A percentile compares a stretch with the other conserved stretches of the same genome.
These are phyloP conservation scores for Claviceps monticola DNA, from an alignment of 2,329 filamentous ascomycete species.

Conservation along the genomic window DNA sequence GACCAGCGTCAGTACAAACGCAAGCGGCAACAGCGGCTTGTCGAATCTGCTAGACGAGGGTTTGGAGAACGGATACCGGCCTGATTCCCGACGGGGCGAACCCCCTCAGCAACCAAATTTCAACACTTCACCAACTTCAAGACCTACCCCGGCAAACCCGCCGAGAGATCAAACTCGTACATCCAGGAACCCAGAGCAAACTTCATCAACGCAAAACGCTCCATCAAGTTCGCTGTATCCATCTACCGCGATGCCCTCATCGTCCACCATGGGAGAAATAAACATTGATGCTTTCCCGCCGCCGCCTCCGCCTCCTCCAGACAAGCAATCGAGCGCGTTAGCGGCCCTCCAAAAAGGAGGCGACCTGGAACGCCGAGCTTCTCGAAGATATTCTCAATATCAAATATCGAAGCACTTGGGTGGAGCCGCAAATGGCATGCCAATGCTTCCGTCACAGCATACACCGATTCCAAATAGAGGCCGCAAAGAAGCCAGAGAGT, in stretches of 20 bases:
- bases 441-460: slow-evolving; percentile 72
- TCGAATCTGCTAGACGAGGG: slow-evolving; percentile 47
- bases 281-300: slow-evolving; percentile 56
- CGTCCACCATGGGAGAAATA: slow-evolving; percentile 27
- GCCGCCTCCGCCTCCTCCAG: slow-evolving; percentile 52
- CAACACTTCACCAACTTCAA: slow-evolving; percentile 33
- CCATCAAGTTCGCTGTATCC: slow-evolving; percentile 63
- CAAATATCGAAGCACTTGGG: slow-evolving; percentile 93
- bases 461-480: slow-evolving; percentile 76
- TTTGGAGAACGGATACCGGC: slow-evolving; percentile 37
- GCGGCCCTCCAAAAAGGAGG: slow-evolving; percentile 84
- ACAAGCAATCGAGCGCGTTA: slow-evolving; percentile 77
- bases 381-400: slow-evolving; percentile 86
- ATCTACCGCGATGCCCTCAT: slow-evolving; percentile 32
- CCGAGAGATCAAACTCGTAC: slow-evolving; percentile 37
- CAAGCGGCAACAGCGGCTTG: slow-evolving; percentile 40
- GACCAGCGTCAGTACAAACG: slow-evolving; percentile 44
- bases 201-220: slow-evolving; percentile 61
- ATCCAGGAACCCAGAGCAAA: slow-evolving; percentile 44
- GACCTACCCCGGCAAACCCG: slow-evolving; percentile 21
- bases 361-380: slow-evolving; percentile 83
- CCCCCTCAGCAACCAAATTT: slow-evolving; percentile 14
- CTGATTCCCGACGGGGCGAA: slow-evolving; percentile 21
- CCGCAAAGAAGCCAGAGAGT: slow-evolving; percentile 65
- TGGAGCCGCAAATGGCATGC: slow-evolving; percentile 64